Evolutionary conservation across 108 stramenopile species (phyloP).

Genomic region (Fragilariopsis cylindrus): DNA sequence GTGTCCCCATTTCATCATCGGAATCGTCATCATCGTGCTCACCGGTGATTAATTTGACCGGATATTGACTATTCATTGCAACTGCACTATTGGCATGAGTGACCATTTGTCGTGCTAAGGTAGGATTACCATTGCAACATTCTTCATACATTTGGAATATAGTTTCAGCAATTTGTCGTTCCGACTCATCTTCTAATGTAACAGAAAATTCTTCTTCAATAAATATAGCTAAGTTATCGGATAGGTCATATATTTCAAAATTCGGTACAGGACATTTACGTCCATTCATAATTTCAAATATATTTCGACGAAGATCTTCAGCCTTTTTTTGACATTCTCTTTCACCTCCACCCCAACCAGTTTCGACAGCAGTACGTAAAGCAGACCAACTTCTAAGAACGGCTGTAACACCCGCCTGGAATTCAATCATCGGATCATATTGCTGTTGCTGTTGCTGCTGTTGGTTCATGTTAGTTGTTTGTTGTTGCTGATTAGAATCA

Average conservation of each 20-base stretch:
- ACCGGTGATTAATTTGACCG: conserved; percentile 53
- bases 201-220: conserved; percentile 91
- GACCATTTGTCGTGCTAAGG: conserved; percentile 58
- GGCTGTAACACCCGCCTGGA: conserved; percentile 87
- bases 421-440: conserved; percentile 42
- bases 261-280: conserved; percentile 34
- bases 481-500: too few species aligned
- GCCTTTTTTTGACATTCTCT: conserved; percentile 57
- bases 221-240: conserved; percentile 73
- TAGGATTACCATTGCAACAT: conserved; percentile 60
- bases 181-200: conserved; percentile 75
- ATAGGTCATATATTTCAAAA: conserved; percentile 28
- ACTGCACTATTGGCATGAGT: conserved; percentile 45
- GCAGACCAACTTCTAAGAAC: conserved; percentile 85
- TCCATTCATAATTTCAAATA: conserved; percentile 63
- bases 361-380: conserved; percentile 70
- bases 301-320: conserved; percentile 59
- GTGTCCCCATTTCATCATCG: conserved; percentile 34
- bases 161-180: conserved; percentile 68
- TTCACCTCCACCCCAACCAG: conserved; percentile 78
- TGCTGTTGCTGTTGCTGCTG: neutral
- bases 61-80: conserved; percentile 34
- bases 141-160: conserved; percentile 77
- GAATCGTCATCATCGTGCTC: conserved; percentile 73
- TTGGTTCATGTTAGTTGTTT: too few species aligned